Evolutionary conservation across 352 stramenopile species (phyloP).

Genomic region (Peronospora belbahrii): DNA sequence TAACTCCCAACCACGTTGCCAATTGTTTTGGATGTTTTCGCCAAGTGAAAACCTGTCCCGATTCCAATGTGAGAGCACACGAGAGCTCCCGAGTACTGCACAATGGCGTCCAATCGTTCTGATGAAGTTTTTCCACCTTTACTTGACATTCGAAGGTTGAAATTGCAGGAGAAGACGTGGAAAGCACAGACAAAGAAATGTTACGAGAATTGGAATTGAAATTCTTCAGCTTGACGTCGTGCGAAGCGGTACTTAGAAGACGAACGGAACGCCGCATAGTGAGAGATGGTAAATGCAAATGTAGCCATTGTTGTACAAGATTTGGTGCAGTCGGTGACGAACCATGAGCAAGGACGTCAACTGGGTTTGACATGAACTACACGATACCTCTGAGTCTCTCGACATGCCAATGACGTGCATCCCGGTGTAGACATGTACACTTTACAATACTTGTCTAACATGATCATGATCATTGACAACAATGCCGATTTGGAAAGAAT

Average conservation of each 20-base stretch:
- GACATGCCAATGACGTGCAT: too few relatives aligned
- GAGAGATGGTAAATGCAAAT: slow-evolving; percentile 9
- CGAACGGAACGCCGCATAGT: slow-evolving; percentile 26
- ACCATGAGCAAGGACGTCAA: too few relatives aligned
- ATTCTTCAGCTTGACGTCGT: slow-evolving; percentile 5
- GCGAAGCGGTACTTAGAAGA: slow-evolving; percentile 6
- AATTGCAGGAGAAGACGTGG: slow-evolving; percentile 8
- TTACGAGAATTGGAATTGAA: not conserved
- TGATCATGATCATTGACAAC: too few relatives aligned
- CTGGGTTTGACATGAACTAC: too few relatives aligned
- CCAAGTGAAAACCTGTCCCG: slow-evolving; percentile 49
- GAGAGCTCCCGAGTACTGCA: slow-evolving; percentile 40
- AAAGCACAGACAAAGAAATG: not conserved
- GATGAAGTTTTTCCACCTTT: slow-evolving; percentile 5
- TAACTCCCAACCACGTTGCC: slow-evolving; percentile 42
- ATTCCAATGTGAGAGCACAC: slow-evolving; percentile 39
- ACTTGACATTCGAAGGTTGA: not conserved
- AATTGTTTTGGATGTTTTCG: not conserved
- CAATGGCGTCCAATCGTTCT: slow-evolving; percentile 33
- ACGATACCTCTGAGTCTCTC: too few relatives aligned
- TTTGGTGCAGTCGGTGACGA: too few relatives aligned
- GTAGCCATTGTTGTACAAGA: too few relatives aligned
- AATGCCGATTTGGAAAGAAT: too few relatives aligned
- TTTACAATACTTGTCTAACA: too few relatives aligned
- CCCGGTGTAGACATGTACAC: too few relatives aligned